Evolutionary conservation across 2,329 filamentous ascomycete species (phyloP).

Genomic region (Colletotrichum costaricense): DNA sequence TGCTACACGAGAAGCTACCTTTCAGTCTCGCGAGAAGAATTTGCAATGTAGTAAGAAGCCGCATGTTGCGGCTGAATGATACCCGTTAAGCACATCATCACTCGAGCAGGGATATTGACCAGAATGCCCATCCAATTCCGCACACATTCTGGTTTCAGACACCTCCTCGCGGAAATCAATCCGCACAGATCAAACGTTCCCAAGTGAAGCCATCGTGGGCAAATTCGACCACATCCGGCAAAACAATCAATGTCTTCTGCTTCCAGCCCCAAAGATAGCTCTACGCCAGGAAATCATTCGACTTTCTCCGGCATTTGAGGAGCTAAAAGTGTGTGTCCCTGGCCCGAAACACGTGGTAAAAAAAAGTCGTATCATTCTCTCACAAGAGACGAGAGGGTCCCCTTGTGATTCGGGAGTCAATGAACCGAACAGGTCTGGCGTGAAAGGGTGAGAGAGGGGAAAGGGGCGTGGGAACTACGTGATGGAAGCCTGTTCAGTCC

Average conservation of each 20-base stretch:
- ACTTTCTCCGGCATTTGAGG: background rate
- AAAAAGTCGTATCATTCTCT: background rate
- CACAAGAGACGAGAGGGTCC: too few relatives aligned
- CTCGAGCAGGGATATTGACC: too few relatives aligned
- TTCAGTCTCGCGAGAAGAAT: too few relatives aligned
- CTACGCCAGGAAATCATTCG: background rate
- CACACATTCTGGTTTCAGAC: background rate
- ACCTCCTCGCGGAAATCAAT: background rate
- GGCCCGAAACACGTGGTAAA: background rate
- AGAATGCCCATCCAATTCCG: background rate
- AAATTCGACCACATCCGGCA: background rate
- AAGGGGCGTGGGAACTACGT: too few relatives aligned
- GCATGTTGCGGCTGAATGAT: too few relatives aligned
- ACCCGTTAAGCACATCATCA: too few relatives aligned
- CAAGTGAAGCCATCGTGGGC: background rate
- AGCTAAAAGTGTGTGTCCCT: background rate
- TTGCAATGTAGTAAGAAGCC: too few relatives aligned
- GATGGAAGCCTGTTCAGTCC: too few relatives aligned
- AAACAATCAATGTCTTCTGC: background rate
- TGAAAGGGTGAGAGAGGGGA: too few relatives aligned
- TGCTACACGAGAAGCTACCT: background rate
- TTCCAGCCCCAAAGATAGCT: background rate
- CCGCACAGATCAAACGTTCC: background rate
- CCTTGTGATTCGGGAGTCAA: background rate
- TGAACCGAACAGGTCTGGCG: background rate